Conservation (phyloP, 140 eudicot genomes). For the Oenanthe javanica region DNA sequence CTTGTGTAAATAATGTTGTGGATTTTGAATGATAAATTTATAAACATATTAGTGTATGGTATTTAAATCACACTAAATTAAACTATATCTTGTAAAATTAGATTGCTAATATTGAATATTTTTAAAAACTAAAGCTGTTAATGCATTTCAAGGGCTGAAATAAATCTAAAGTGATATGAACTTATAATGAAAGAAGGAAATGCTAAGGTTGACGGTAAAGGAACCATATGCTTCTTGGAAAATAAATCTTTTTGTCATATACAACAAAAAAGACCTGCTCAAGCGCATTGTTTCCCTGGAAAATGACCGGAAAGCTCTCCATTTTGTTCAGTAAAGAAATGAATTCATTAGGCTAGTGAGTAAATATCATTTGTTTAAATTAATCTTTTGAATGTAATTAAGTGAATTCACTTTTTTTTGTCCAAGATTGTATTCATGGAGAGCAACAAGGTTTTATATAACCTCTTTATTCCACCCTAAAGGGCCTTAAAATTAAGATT, state of each 20-base stretch:
- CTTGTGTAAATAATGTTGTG: too few species aligned
- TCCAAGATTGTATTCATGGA: constrained; percentile 54
- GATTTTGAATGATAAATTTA: too few species aligned
- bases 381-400: not conserved
- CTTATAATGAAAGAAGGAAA: constrained; percentile 47
- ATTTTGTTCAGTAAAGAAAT: constrained; percentile 26
- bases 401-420: not conserved
- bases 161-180: constrained; percentile 46
- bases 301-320: constrained; percentile 49
- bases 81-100: not conserved
- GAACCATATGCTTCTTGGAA: constrained; percentile 58
- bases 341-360: not conserved
- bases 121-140: not conserved
- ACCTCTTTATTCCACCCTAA: too few species aligned
- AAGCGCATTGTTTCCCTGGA: constrained; percentile 15
- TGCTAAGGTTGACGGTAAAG: constrained; percentile 28
- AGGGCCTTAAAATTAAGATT: too few species aligned
- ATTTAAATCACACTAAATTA: too few species aligned
- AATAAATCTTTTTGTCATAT: constrained; percentile 44
- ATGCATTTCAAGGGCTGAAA: constrained; percentile 40
- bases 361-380: not conserved
- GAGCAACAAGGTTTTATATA: constrained; percentile 23
- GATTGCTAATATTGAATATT: not conserved
- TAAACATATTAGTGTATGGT: too few species aligned
- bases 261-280: constrained; percentile 40